Evolutionary conservation across 2,329 filamentous ascomycete species (phyloP), one percentile per base, ranked within the genome.

Genomic region (Pseudogymnoascus sp.): DNA sequence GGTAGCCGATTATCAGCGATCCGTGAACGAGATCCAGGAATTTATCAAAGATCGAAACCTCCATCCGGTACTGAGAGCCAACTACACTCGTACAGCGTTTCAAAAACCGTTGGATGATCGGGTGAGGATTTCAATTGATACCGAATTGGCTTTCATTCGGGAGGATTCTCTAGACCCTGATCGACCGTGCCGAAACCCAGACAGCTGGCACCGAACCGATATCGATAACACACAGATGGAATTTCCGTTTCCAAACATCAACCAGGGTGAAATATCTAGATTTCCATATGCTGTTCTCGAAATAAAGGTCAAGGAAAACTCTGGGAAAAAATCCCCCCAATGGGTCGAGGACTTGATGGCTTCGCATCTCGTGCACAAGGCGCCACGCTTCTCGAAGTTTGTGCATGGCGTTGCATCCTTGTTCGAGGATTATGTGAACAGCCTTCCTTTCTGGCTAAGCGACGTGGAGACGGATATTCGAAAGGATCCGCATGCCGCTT

Each of bases 381-480:
- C 90, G 0, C 91, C 93, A 1, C 86, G 90, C 61, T 99, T 99
- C 78, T 97, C 92, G 71, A 99, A 99, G 76, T 99, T 98, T 71
- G 90, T 96, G 2, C 93, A 99, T 71, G 95, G 95, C 66, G 88
- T 96, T 4, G 93, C 93, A 6, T 88, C 89, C 41, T 82, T 99
- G 1, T 98, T 98, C 70, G 95, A 98, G 72, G 92, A 99, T 76
- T 86, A 96, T 72, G 93, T 99, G 75, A 98, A 98, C 78, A 93
- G 86, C 67, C 87, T 98, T 72, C 95, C 95, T 13, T 97, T 98
- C 79, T 99, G 95, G 95, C 84, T 98, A 36, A 89, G 89, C 71
- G 90, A 96, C 67, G 82, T 98, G 48, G 93, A 97, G 73, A 90
- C 85, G 34, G 95, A 99, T 73, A 99, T 99, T 73, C 88, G 93